phyloP scores from a whole-genome alignment of 148 eudicot genomes.

The Arctostaphylos glauca region DNA sequence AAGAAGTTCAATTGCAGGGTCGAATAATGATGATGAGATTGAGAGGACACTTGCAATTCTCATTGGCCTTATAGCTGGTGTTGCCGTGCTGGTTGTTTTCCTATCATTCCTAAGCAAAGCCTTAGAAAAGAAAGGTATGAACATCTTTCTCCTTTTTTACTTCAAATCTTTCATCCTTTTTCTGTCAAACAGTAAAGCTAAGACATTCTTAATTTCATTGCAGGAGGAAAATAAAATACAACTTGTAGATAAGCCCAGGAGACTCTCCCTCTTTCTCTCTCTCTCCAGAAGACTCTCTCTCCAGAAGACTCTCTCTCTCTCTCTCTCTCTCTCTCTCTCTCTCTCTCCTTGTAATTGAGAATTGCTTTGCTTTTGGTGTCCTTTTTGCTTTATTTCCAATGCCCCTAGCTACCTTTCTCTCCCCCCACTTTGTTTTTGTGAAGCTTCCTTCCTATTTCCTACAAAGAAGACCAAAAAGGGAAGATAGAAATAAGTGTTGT shows the following conservation, averaged over 20 bases:
- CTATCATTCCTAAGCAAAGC: constrained; percentile 41
- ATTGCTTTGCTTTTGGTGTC: constrained; percentile 2
- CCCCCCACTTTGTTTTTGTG: not conserved
- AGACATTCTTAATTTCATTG: constrained; percentile 3
- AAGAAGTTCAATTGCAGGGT: not conserved
- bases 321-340: not conserved
- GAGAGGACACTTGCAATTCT: constrained; percentile 59
- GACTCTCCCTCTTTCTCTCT: not conserved
- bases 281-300: not conserved
- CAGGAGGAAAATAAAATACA: constrained; percentile 16
- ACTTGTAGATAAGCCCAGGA: not conserved
- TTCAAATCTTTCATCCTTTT: not conserved
- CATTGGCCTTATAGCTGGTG: constrained; percentile 54
- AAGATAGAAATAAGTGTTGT: not conserved
- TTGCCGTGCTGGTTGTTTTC: constrained; percentile 46
- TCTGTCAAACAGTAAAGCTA: not conserved
- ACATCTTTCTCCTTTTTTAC: not conserved
- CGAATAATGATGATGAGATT: constrained; percentile 26
- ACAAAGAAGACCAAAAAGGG: not conserved
- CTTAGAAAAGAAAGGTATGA: constrained; percentile 44
- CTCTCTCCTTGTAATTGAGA: not conserved
- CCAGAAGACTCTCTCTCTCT: not conserved
- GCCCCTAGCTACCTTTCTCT: not conserved
- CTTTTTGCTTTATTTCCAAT: not conserved
- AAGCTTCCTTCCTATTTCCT: constrained; percentile 14